Percentiles rank a stretch among this genome's conserved stretches.
These are phyloP conservation scores for Phytophthora rubi DNA, from an alignment of 352 stramenopile genomes.

Conservation along the genomic window DNA sequence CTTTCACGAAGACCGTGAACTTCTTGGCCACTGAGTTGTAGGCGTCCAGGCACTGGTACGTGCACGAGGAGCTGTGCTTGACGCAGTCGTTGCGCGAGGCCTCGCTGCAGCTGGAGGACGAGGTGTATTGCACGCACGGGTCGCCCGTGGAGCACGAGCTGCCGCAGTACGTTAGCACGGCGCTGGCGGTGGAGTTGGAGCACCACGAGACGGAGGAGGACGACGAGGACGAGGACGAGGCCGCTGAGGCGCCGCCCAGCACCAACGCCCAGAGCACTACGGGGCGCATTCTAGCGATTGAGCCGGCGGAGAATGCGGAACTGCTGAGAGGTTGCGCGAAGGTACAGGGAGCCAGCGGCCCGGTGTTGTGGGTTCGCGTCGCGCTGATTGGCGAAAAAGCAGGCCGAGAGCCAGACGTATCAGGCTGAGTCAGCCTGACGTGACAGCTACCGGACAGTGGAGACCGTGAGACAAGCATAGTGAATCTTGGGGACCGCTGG, in stretches of 20 bases:
- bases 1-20: slow-evolving; percentile 80
- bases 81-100: slow-evolving; percentile 58
- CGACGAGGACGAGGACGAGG: slow-evolving; percentile 33
- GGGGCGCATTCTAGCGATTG: slow-evolving; percentile 19
- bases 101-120: slow-evolving; percentile 51
- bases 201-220: slow-evolving; percentile 53
- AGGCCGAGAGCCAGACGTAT: background rate
- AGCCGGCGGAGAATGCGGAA: slow-evolving; percentile 19
- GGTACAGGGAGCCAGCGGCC: slow-evolving; percentile 26
- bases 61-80: slow-evolving; percentile 51
- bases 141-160: slow-evolving; percentile 37
- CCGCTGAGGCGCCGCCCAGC: slow-evolving; percentile 16
- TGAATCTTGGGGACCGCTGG: background rate
- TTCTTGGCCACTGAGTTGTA: slow-evolving; percentile 57
- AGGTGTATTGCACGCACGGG: slow-evolving; percentile 70
- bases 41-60: slow-evolving; percentile 70
- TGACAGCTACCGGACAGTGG: background rate
- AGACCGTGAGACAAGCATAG: background rate
- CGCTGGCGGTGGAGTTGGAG: slow-evolving; percentile 40
- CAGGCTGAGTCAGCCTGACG: background rate
- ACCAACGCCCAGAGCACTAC: slow-evolving; percentile 7
- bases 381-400: background rate
- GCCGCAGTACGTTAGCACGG: slow-evolving; percentile 64
- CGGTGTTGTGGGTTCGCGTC: background rate
- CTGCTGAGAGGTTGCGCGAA: slow-evolving; percentile 20